Base-by-base conservation (phyloP, 2,329 filamentous ascomycete species). In the Xylariaceae sp. region DNA sequence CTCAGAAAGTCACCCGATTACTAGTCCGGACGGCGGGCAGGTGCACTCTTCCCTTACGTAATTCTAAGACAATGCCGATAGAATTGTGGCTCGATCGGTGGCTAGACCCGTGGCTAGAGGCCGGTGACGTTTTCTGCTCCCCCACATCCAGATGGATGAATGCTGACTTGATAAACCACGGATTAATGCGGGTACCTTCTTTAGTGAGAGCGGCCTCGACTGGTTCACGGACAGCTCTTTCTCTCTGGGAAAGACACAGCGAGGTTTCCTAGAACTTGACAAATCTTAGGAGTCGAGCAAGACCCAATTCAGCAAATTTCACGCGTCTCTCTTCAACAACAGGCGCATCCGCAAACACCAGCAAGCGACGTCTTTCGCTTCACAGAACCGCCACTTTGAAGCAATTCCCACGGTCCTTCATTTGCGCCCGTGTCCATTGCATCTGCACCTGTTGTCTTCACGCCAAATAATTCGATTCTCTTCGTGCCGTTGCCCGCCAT, bases 401-500 rank as follows among this genome's bases (percentile, higher is more conserved):
- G 17, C 48, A 50, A 23, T 30, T 50, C 48, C 18, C 8, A 42
- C 4, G 8, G 37, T 30, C 13, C 18, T 50, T 3, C 48, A 59
- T 51, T 18, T 51, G 56, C 47, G 34, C 51, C 39, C 37, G 37
- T 13, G 23, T 30, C 23, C 23, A 30, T 30, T 30, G 23, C 23
- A 30, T 30, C 23, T 30, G 23, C 23, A 30, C 23, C 23, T 30
- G 23, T 30, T 30, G 17, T 18, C 17, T 30, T 30, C 23, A 30
- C 23, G 23, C 23, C 37, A 50, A 17, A 30, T 8, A 13, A 17
- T 4, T 51, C 49, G 13, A 10, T 34, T 18, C 9, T 11, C 34
- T 45, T 35, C 18, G 23, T 7, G 34, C 23, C 18, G 30, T 51
- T 23, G 17, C 54, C 57, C 69, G 58, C 59, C 63, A 90, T 90